phyloP scores from a whole-genome alignment of 202 grass and related monocot genomes.

The Eragrostis tef region DNA sequence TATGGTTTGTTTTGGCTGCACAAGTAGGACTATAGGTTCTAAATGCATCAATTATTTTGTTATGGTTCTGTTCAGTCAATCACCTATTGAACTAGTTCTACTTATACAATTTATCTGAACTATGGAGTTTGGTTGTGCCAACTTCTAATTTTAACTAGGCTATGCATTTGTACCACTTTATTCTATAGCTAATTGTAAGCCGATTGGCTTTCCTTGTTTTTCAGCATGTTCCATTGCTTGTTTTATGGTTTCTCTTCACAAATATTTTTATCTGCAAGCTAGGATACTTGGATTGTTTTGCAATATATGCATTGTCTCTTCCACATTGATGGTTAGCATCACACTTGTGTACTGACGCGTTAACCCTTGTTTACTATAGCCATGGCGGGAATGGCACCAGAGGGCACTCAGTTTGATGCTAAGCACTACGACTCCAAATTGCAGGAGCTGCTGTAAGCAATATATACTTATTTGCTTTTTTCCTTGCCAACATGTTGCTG shows the following conservation, averaged over 20 bases:
- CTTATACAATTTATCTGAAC: neutral
- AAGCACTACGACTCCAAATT: conserved; percentile 86
- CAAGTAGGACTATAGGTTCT: too few relatives aligned
- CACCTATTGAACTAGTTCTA: neutral
- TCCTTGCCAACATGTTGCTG: too few relatives aligned
- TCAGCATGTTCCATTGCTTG: neutral
- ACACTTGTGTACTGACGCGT: neutral
- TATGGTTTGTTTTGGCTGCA: neutral
- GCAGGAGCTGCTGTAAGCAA: conserved; percentile 71
- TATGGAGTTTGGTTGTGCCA: neutral
- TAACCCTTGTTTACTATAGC: conserved; percentile 34
- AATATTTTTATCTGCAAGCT: neutral
- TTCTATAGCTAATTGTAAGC: neutral
- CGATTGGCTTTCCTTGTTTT: neutral
- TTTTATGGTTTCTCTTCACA: neutral
- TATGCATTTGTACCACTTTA: neutral
- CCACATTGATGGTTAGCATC: neutral
- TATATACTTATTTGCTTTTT: neutral
- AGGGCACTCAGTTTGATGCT: conserved; percentile 79
- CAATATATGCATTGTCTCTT: neutral
- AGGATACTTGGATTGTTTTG: neutral
- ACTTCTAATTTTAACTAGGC: neutral
- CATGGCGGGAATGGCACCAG: conserved; percentile 75
- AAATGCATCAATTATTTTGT: too few relatives aligned
- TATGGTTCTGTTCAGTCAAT: too few relatives aligned